Evolutionary conservation across 495 filamentous ascomycete species (phyloP).

Genomic region (Trichoderma virens): DNA sequence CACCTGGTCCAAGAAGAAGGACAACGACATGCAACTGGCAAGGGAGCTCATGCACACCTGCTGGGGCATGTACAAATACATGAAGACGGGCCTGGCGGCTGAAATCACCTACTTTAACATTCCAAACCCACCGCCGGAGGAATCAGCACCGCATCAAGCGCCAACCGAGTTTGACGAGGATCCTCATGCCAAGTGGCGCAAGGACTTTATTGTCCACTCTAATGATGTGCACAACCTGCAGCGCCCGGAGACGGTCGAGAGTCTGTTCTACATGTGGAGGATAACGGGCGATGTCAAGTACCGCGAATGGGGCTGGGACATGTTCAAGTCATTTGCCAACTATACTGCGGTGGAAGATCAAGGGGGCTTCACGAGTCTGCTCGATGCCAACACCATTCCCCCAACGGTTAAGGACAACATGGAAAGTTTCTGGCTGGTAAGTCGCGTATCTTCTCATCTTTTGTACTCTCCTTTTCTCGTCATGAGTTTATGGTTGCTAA

Average conservation of each 20-base stretch:
- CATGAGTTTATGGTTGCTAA: neutral
- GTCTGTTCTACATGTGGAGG: conserved; percentile 96
- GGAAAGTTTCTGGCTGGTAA: conserved; percentile 91
- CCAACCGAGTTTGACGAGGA: conserved; percentile 39
- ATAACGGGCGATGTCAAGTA: conserved; percentile 90
- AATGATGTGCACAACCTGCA: conserved; percentile 88
- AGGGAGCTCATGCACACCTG: conserved; percentile 92
- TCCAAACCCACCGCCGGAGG: conserved; percentile 52
- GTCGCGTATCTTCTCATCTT: conserved; percentile 18
- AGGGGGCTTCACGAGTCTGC: conserved; percentile 75
- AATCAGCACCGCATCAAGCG: conserved; percentile 39
- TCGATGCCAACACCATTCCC: conserved; percentile 63
- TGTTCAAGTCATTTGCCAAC: conserved; percentile 87
- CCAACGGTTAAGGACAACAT: conserved; percentile 66
- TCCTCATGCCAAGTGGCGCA: conserved; percentile 53
- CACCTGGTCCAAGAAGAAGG: conserved; percentile 68
- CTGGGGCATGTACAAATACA: conserved; percentile 91
- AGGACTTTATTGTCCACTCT: conserved; percentile 69
- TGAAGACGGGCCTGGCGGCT: conserved; percentile 77
- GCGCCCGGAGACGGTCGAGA: conserved; percentile 90
- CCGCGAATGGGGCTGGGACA: conserved; percentile 95
- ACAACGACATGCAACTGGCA: conserved; percentile 79
- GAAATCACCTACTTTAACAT: conserved; percentile 90
- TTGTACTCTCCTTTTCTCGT: neutral
- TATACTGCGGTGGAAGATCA: conserved; percentile 68